A percentile compares a stretch with the other conserved stretches of the same genome.
Evolutionary conservation across 139 green algal species (phyloP).

Genomic region (Chlamydomonas applanata): DNA sequence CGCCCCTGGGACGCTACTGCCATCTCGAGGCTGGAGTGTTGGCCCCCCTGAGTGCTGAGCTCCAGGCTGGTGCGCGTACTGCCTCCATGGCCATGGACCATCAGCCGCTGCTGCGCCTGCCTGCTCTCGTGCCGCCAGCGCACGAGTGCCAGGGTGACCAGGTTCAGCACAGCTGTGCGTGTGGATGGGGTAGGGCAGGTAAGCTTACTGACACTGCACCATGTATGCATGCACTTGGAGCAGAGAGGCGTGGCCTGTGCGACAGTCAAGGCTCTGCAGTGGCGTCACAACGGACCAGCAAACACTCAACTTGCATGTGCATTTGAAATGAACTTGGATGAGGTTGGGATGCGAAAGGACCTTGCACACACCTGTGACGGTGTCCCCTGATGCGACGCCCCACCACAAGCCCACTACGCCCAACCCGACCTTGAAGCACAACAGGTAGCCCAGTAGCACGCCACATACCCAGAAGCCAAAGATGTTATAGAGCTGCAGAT

Average conservation of each 20-base stretch:
- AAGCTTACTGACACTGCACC: neutral
- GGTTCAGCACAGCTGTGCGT: neutral
- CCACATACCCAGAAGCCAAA: slow-evolving; percentile 37
- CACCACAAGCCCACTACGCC: slow-evolving; percentile 35
- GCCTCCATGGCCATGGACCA: too few relatives aligned
- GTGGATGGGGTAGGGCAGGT: neutral
- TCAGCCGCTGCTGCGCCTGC: neutral
- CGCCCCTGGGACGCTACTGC: too few relatives aligned
- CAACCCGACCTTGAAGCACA: slow-evolving; percentile 37
- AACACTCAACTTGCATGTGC: neutral
- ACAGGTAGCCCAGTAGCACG: slow-evolving; percentile 34
- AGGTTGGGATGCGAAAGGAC: neutral
- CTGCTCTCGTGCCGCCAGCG: neutral
- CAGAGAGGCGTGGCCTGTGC: neutral
- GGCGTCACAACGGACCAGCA: neutral
- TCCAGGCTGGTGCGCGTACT: too few relatives aligned
- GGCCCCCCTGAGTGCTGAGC: too few relatives aligned
- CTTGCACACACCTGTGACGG: slow-evolving; percentile 3
- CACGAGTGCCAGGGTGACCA: neutral
- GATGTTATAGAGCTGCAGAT: neutral
- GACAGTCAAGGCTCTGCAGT: neutral
- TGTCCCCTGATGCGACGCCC: slow-evolving; percentile 27
- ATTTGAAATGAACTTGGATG: neutral
- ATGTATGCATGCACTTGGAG: neutral
- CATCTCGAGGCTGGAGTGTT: too few relatives aligned